phyloP scores from a whole-genome alignment of 1,139 yeast species.

The Geotrichum armillariae region DNA sequence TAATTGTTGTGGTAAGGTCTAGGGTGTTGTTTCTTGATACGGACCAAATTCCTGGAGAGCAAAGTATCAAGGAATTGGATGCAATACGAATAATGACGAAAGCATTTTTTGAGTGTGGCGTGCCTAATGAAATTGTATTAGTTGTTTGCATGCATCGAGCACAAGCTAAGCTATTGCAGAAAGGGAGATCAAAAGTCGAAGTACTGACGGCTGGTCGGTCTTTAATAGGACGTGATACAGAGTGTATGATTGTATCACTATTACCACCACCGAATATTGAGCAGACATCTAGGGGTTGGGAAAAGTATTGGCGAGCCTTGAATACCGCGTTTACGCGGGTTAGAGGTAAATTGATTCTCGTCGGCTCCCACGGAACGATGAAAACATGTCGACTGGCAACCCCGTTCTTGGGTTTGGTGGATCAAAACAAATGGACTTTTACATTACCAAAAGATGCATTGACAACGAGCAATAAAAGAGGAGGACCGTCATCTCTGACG shows the following conservation, averaged over 20 bases:
- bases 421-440: slow-evolving; percentile 64
- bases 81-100: slow-evolving; percentile 63
- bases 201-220: slow-evolving; percentile 90
- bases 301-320: slow-evolving; percentile 80
- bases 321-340: slow-evolving; percentile 96
- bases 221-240: slow-evolving; percentile 88
- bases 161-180: slow-evolving; percentile 65
- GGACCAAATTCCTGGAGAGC: slow-evolving; percentile 62
- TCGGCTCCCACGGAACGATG: slow-evolving; percentile 66
- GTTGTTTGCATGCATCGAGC: slow-evolving; percentile 87
- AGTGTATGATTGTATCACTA: slow-evolving; percentile 80
- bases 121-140: slow-evolving; percentile 62
- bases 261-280: slow-evolving; percentile 41
- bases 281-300: slow-evolving; percentile 60
- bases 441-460: slow-evolving; percentile 49
- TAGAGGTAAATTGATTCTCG: slow-evolving; percentile 71
- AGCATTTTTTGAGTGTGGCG: slow-evolving; percentile 60
- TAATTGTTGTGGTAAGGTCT: slow-evolving; percentile 3
- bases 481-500: too few relatives aligned
- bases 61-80: slow-evolving; percentile 70
- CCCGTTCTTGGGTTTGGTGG: slow-evolving; percentile 62
- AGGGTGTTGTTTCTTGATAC: slow-evolving; percentile 79
- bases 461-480: too few relatives aligned
- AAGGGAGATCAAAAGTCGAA: slow-evolving; percentile 44
- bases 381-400: slow-evolving; percentile 54